Percentiles rank a stretch among this genome's conserved stretches.
phyloP scores from a whole-genome alignment of 1,139 yeast genomes.

The Yamadazyma epiphylla region DNA sequence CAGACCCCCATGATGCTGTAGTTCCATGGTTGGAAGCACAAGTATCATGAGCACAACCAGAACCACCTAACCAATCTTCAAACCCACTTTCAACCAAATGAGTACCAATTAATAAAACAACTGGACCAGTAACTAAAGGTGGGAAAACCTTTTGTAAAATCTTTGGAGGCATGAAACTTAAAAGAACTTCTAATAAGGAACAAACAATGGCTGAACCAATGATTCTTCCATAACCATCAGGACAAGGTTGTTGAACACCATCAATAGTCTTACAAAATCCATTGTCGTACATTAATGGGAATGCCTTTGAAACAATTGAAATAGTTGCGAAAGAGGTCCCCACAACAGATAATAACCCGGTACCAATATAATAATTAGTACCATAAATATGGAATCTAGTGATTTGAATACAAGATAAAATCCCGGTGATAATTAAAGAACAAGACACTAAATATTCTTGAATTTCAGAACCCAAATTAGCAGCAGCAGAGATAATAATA shows the following conservation, averaged over 20 bases:
- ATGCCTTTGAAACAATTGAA: slow-evolving; percentile 68
- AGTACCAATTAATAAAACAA: slow-evolving; percentile 77
- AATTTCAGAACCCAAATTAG: slow-evolving; percentile 47
- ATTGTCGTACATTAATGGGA: slow-evolving; percentile 72
- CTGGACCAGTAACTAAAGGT: slow-evolving; percentile 89
- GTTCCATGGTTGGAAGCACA: slow-evolving; percentile 16
- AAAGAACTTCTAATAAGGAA: slow-evolving; percentile 64
- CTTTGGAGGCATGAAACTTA: slow-evolving; percentile 75
- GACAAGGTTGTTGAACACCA: slow-evolving; percentile 74
- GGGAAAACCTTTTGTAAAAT: slow-evolving; percentile 73
- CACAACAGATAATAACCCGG: slow-evolving; percentile 83
- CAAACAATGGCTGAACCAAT: slow-evolving; percentile 78
- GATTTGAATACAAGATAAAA: slow-evolving; percentile 72
- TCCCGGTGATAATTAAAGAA: slow-evolving; percentile 71
- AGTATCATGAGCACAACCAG: slow-evolving; percentile 52
- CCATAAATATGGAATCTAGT: slow-evolving; percentile 71
- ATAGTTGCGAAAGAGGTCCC: slow-evolving; percentile 90
- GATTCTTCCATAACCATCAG: slow-evolving; percentile 85
- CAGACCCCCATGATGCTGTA: slow-evolving; percentile 73
- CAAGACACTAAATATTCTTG: slow-evolving; percentile 75
- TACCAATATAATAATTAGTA: slow-evolving; percentile 76
- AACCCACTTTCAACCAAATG: slow-evolving; percentile 67
- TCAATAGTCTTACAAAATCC: slow-evolving; percentile 66
- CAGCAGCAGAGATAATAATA: slow-evolving; percentile 57
- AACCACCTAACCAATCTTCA: slow-evolving; percentile 84